phyloP scores from a whole-genome alignment of 2,329 filamentous ascomycete genomes.

The Trichoderma cornu-damae region DNA sequence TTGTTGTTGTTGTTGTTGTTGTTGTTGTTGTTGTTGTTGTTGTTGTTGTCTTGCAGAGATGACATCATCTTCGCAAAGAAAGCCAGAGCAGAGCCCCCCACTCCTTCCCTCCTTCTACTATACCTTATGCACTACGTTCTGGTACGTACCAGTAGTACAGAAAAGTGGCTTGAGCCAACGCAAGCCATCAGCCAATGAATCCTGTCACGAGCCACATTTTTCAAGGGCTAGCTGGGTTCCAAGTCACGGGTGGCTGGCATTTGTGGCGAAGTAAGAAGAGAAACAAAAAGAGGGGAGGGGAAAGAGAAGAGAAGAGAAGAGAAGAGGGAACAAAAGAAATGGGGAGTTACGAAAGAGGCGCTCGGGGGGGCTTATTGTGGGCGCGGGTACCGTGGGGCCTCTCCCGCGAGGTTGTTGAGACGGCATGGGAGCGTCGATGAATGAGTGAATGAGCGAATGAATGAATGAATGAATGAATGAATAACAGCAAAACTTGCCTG shows the following conservation, averaged over 20 bases:
- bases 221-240: background rate
- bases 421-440: background rate
- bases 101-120: too few species aligned
- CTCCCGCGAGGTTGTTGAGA: conserved; percentile 14
- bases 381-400: conserved; percentile 4
- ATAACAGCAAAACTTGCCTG: too few species aligned
- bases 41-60: too few species aligned
- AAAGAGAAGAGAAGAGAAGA: background rate
- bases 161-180: conserved; percentile 1
- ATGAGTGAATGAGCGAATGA: too few species aligned
- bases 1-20: too few species aligned
- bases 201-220: conserved; percentile 9
- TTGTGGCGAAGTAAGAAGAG: background rate
- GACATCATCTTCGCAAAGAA: too few species aligned
- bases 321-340: background rate
- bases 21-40: too few species aligned
- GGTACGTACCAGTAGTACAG: too few species aligned
- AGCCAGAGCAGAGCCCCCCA: too few species aligned
- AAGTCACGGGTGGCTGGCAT: conserved; percentile 10
- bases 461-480: too few species aligned
- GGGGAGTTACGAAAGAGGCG: background rate
- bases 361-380: background rate
- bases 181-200: background rate
- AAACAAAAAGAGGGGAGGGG: background rate
- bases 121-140: too few species aligned